Evolutionary conservation across 1,284 basidiomycete species (phyloP).

Genomic region (Cryptococcus sp.): DNA sequence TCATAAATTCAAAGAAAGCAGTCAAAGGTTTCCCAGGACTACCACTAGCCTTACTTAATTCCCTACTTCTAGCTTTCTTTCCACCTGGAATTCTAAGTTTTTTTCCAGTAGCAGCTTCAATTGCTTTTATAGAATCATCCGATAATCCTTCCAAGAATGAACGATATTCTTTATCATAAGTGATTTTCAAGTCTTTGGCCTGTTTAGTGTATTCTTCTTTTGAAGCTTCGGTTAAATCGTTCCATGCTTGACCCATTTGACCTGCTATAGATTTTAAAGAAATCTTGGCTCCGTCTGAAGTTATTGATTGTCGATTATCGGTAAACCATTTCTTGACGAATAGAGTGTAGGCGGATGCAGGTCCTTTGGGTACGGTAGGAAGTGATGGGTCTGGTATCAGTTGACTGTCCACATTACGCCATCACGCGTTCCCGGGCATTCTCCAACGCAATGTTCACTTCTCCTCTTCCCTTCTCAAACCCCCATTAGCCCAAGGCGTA

Average conservation of each 20-base stretch:
- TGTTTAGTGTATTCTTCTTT: constrained; percentile 4
- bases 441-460: too few species aligned
- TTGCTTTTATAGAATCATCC: constrained; percentile 15
- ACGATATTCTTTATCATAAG: constrained; percentile 20
- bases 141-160: constrained; percentile 23
- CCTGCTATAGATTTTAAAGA: constrained; percentile 10
- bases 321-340: constrained; percentile 23
- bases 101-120: constrained; percentile 24
- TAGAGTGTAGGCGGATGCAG: constrained; percentile 23
- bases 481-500: too few species aligned
- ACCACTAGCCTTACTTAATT: constrained; percentile 15
- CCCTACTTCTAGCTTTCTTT: constrained; percentile 11
- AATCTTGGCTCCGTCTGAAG: constrained; percentile 13
- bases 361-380: constrained; percentile 13
- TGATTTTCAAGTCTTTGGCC: constrained; percentile 3
- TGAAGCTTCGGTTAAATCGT: constrained; percentile 3
- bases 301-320: constrained; percentile 1
- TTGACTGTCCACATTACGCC: background rate
- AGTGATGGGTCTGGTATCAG: constrained; percentile 14
- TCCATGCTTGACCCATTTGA: constrained; percentile 20
- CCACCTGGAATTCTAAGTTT: constrained; percentile 25
- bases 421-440: background rate
- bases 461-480: too few species aligned
- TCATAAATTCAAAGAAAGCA: constrained; percentile 28
- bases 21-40: constrained; percentile 28